Base-by-base conservation (phyloP, 495 filamentous ascomycete genomes). In the Hyphodiscus hymeniophilus region DNA sequence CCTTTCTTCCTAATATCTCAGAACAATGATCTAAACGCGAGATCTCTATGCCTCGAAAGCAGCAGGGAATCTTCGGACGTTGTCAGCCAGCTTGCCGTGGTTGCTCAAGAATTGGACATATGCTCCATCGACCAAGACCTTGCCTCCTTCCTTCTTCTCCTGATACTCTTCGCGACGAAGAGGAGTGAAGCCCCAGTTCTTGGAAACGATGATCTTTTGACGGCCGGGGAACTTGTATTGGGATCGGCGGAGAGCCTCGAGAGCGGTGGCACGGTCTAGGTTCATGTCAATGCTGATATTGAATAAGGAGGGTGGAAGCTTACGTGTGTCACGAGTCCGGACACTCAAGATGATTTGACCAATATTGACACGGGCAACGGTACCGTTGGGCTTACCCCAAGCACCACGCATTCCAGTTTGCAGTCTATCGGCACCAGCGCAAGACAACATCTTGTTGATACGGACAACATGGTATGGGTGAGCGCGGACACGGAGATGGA, bases 361-460 rank as follows among this genome's bases (percentile, higher is more conserved):
- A 57, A 98, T 97, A 80, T 94, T 95, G 74, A 97, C 89, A 81
- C 92, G 92, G 66, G 92, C 92, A 60, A 98, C 92, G 57, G 79
- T 81, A 65, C 91, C 92, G 76, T 96, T 89, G 70, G 92, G 91
- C 82, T 98, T 98, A 68, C 92, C 92, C 80, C 87, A 98, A 56
- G 92, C 92, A 81, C 92, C 92, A 83, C 92, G 92, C 92, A 98
- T 98, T 73, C 92, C 92, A 54, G 92, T 97, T 72, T 98, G 92
- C 64, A 98, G 81, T 80, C 92, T 83, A 96, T 98, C 92, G 81
- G 92, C 92, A 74, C 92, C 92, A 62, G 92, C 92, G 70, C 92
- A 97, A 56, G 91, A 96, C 84, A 98, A 87, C 92, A 98, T 97
- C 81, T 98, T 98, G 87, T 98, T 98, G 88, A 98, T 98, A 72